Evolutionary conservation across 495 filamentous ascomycete genomes (phyloP).

Genomic region (Sporormia fimetaria): DNA sequence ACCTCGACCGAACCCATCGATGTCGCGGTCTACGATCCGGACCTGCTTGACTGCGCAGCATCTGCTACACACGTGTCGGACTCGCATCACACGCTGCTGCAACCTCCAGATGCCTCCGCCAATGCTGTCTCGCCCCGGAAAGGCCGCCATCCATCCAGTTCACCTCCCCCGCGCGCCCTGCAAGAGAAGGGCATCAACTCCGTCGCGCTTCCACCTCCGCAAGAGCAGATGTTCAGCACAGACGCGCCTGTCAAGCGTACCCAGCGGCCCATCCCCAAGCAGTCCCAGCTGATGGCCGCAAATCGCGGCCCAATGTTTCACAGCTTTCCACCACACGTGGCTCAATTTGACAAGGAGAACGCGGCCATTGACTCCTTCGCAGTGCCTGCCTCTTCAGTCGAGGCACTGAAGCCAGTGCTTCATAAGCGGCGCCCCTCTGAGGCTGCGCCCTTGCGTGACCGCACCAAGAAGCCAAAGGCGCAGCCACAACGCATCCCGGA

Average conservation of each 20-base stretch:
- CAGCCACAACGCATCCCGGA: slow-evolving; percentile 33
- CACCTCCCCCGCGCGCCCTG: slow-evolving; percentile 32
- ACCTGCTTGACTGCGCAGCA: slow-evolving; percentile 39
- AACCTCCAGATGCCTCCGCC: slow-evolving; percentile 18
- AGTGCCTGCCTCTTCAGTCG: too few species aligned
- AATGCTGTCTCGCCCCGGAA: slow-evolving; percentile 25
- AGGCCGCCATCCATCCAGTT: slow-evolving; percentile 29
- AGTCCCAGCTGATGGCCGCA: slow-evolving; percentile 25
- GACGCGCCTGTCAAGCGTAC: slow-evolving; percentile 73
- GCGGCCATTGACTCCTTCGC: too few species aligned
- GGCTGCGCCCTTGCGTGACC: slow-evolving; percentile 61
- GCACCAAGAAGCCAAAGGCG: slow-evolving; percentile 48
- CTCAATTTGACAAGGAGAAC: slow-evolving; percentile 57
- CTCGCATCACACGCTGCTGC: slow-evolving; percentile 36
- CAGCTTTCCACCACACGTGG: slow-evolving; percentile 52
- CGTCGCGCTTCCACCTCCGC: slow-evolving; percentile 63
- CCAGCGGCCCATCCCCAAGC: slow-evolving; percentile 22
- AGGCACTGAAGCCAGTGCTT: too few species aligned
- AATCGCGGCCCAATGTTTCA: slow-evolving; percentile 55
- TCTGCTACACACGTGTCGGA: slow-evolving; percentile 35
- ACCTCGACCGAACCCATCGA: slow-evolving; percentile 34
- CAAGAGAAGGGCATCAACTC: slow-evolving; percentile 39
- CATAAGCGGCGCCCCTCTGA: slow-evolving; percentile 44
- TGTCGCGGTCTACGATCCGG: slow-evolving; percentile 39
- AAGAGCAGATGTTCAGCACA: slow-evolving; percentile 52